Conservation (phyloP, 2,329 filamentous ascomycete species). For the Botrytis byssoidea region DNA sequence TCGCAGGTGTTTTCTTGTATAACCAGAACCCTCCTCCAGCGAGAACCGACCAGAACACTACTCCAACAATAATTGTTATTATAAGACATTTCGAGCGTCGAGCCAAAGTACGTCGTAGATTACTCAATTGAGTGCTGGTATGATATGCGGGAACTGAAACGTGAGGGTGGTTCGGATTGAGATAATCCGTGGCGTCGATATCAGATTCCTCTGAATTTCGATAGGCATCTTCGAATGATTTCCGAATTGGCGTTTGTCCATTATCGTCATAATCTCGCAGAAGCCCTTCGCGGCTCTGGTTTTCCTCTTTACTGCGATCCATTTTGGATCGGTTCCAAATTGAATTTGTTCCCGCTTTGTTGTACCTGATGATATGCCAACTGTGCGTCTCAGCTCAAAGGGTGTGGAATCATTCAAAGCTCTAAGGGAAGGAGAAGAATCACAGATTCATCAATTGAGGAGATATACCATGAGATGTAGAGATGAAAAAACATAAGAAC, state of each 20-base stretch:
- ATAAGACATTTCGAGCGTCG: constrained; percentile 37
- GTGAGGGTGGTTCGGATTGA: constrained; percentile 39
- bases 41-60: constrained; percentile 36
- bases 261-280: constrained; percentile 33
- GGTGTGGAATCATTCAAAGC: background rate
- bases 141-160: constrained; percentile 34
- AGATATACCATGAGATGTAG: background rate
- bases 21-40: constrained; percentile 36
- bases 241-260: constrained; percentile 35
- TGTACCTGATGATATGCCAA: background rate
- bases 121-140: constrained; percentile 24
- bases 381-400: background rate
- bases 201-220: constrained; percentile 42
- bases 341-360: background rate
- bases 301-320: constrained; percentile 30
- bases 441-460: background rate
- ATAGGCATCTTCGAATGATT: constrained; percentile 38
- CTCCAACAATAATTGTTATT: constrained; percentile 30
- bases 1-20: constrained; percentile 43
- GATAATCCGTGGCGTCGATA: constrained; percentile 44
- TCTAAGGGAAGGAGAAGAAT: background rate
- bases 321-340: constrained; percentile 20
- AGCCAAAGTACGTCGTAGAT: constrained; percentile 28
- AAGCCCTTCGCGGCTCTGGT: constrained; percentile 37
- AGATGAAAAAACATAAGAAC: background rate